Base-by-base conservation (phyloP, 768 basidiomycete species). In the Boletus barrowsii region DNA sequence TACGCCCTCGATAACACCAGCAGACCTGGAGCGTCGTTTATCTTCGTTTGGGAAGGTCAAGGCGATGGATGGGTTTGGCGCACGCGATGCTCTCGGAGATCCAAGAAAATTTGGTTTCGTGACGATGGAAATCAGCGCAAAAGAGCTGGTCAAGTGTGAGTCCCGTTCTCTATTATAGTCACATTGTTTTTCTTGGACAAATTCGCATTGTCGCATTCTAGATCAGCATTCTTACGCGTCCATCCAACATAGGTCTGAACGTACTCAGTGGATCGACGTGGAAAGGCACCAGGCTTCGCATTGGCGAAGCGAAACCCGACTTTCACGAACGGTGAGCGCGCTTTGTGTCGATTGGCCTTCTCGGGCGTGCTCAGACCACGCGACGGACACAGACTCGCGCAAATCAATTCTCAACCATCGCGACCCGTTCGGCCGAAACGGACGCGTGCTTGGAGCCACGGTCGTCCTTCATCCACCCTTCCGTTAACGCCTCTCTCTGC, bases 271-370 rank as follows among this genome's bases (percentile, higher is more conserved):
- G 92, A 33, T 83, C 87, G 7, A 88, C 82, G 1, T 94, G 90
- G 88, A 93, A 91, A 72, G 92, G 92, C n/a, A 74, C 90, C 20
- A 92, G 88, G 60, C 72, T 93, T 32, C 80, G 90, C 17, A 80
- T 93, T 35, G 89, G 89, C 10, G 89, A 92, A 60, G 90, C 91
- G n/a, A 87, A 83, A 57, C 86, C 85, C 2, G 84, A 91, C 66
- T 92, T 77, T 62, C 68, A 68, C 3, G 83, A 86, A 64, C 77
- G 83, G 90, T 87, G 47, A 42, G 57, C 22, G 17, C 3, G 32
- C 47, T 43, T 56, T 29, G 29, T 11, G 18, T 41, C 20, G 30
- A 10, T 43, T 10, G 10, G 26, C 32, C 14, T 22, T 26, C n/a
- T 11, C 6, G 10, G 33, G 30, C 30, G 4, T 33, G 22, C 10